Percentiles rank a stretch among this genome's conserved stretches.
Evolutionary conservation across 352 stramenopile species (phyloP).

Genomic region (Saprolegnia diclina): DNA sequence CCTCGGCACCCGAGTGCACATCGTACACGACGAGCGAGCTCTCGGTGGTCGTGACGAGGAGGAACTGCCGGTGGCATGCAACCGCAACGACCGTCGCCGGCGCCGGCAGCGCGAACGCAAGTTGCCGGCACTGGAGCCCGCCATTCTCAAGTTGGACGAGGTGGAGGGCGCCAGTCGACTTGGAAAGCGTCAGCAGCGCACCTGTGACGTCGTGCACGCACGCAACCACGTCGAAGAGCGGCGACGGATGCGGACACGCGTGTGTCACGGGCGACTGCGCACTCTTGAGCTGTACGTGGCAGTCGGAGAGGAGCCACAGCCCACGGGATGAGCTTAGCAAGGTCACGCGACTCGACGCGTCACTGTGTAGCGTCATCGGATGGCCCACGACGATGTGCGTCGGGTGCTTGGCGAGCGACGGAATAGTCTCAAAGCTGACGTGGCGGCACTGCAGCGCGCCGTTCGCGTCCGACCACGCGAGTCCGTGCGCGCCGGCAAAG

Average conservation of each 20-base stretch:
- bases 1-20: conserved; percentile 39
- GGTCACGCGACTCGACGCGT: conserved; percentile 29
- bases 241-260: neutral
- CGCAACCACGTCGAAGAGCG: conserved; percentile 28
- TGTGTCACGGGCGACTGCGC: conserved; percentile 40
- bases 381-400: conserved; percentile 71
- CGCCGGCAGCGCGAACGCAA: conserved; percentile 24
- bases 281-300: conserved; percentile 60
- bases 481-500: conserved; percentile 34
- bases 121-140: neutral
- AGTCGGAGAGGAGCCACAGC: conserved; percentile 60
- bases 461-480: conserved; percentile 72
- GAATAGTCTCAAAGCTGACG: conserved; percentile 61
- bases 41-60: conserved; percentile 31
- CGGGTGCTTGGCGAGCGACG: conserved; percentile 44
- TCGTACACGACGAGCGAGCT: conserved; percentile 43
- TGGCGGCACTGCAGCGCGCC: conserved; percentile 61
- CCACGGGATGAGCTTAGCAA: conserved; percentile 55
- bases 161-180: conserved; percentile 34
- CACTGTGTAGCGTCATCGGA: conserved; percentile 41
- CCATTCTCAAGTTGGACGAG: conserved; percentile 37
- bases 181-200: conserved; percentile 53
- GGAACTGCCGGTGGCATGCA: conserved; percentile 41
- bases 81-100: conserved; percentile 27
- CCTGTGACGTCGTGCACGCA: conserved; percentile 73